Conservation (phyloP, 805 yeast genomes). For the Candida berthetii region DNA sequence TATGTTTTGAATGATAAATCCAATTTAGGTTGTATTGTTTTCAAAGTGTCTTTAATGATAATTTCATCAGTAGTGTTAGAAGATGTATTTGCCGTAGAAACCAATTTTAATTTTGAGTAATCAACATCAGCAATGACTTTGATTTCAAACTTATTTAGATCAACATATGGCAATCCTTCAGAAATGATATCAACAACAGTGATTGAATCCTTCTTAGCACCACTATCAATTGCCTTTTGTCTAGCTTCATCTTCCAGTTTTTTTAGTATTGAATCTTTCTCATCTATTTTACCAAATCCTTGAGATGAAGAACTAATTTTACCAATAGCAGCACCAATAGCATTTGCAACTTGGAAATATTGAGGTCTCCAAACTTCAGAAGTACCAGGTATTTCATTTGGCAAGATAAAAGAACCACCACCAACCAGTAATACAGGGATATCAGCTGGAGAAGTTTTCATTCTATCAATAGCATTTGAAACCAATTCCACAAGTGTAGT, state of each 20-base stretch:
- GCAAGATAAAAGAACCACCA: constrained; percentile 44
- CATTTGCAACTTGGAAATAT: constrained; percentile 40
- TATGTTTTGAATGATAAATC: constrained; percentile 22
- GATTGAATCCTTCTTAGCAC: constrained; percentile 19
- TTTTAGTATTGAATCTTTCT: constrained; percentile 15
- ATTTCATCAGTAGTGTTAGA: neutral
- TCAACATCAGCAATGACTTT: constrained; percentile 41
- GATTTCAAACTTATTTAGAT: constrained; percentile 27
- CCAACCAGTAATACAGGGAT: constrained; percentile 41
- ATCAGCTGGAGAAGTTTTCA: constrained; percentile 36
- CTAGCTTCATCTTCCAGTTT: constrained; percentile 16
- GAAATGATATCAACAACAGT: constrained; percentile 20
- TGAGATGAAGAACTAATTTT: constrained; percentile 27
- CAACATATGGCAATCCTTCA: constrained; percentile 26
- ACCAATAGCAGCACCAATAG: constrained; percentile 47
- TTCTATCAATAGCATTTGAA: constrained; percentile 30
- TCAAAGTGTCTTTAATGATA: neutral
- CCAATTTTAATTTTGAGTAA: constrained; percentile 19
- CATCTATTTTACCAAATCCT: constrained; percentile 13
- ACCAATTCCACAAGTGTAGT: constrained; percentile 6
- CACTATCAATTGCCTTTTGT: constrained; percentile 16
- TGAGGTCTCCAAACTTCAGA: constrained; percentile 37
- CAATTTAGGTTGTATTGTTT: neutral
- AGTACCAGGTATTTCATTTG: constrained; percentile 32
- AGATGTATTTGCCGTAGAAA: constrained; percentile 2